Base-by-base conservation (phyloP, 139 green algal species). In the Chlorella ohadii region DNA sequence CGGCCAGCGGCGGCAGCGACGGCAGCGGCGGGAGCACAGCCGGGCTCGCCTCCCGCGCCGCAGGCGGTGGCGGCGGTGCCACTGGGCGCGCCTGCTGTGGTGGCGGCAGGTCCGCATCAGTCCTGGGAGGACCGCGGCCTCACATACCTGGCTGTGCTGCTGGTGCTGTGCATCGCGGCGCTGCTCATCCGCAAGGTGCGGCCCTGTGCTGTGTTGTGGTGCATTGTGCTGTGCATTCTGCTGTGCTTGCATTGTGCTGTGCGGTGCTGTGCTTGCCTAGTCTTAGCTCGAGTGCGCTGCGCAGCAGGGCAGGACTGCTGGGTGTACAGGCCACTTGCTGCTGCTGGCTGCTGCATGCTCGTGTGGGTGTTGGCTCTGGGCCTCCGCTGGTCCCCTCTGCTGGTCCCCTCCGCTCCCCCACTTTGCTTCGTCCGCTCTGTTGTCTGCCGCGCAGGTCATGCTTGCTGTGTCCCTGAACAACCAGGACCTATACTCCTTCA, bases 41-140 rank as follows among this genome's bases (percentile, higher is more conserved):
- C 44, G 6, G 9, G 61, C 15, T 28, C 19, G 11, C 41, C 51
- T 13, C n/a, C 31, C 20, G 73, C 59, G 19, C 44, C 66, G 12
- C 44, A 41, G 22, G 31, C 34, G 56, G 74, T 34, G 4, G 38
- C 70, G 59, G 38, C 71, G 5, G 0, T 83, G 65, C 28, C 34
- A 31, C 11, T 33, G 51, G 19, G 67, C 9, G 51, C 6, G 47
- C 31, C 19, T 1, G 34, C 23, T 6, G 12, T 33, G 25, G 31
- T 68, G 1, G 79, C 47, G 39, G 28, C 38, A 55, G 70, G 63
- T 27, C 66, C 27, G 4, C 57, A 61, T 55, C 74, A 36, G 31
- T 71, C 81, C 34, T 91, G 84, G 86, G 91, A 87, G 44, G 91
- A 94, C 64, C 65, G 83, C 1, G 86, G 85, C 1, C 84, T 94